Percentiles rank a stretch among this genome's conserved stretches.
These are phyloP conservation scores for Clathrospora elynae DNA, from an alignment of 2,329 filamentous ascomycete genomes.

Conservation along the genomic window DNA sequence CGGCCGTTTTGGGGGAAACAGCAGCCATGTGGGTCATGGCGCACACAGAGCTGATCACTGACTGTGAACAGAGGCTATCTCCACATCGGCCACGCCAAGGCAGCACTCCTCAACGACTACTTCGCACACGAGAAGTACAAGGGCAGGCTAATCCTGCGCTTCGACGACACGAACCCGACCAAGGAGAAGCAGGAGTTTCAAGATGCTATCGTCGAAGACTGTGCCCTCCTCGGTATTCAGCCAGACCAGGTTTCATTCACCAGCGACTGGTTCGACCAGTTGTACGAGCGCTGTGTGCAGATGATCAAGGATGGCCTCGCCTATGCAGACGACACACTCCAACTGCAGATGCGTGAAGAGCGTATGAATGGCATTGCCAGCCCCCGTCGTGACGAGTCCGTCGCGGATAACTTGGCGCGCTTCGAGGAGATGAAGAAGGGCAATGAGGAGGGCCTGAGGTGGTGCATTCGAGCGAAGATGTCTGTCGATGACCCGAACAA, in stretches of 20 bases:
- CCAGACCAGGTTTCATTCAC: constrained; percentile 87
- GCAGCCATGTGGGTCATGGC: too few species aligned
- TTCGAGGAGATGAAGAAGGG: constrained; percentile 95
- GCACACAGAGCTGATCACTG: too few species aligned
- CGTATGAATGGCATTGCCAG: constrained; percentile 84
- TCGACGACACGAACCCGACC: constrained; percentile 96
- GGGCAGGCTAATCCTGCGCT: constrained; percentile 86
- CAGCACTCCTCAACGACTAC: constrained; percentile 91
- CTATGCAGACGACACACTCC: constrained; percentile 92
- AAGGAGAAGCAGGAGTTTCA: constrained; percentile 98
- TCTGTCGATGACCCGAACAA: constrained; percentile 92
- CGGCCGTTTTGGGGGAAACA: too few species aligned
- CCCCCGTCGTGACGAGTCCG: constrained; percentile 73
- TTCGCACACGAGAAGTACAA: constrained; percentile 94
- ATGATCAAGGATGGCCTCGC: constrained; percentile 87
- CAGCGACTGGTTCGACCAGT: constrained; percentile 91
- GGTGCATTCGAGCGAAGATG: constrained; percentile 95
- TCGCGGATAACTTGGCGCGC: constrained; percentile 83
- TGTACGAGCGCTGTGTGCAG: constrained; percentile 82
- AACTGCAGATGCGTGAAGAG: constrained; percentile 84
- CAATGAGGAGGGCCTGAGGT: constrained; percentile 75
- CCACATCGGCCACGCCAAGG: constrained; percentile 95
- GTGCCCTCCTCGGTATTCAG: constrained; percentile 88
- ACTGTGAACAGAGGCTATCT: constrained; percentile 69
- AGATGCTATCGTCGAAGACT: constrained; percentile 89